Percentiles rank a stretch among this genome's conserved stretches.
Evolutionary conservation across 331 rosid genomes (phyloP).

Genomic region (Cydonia oblonga): DNA sequence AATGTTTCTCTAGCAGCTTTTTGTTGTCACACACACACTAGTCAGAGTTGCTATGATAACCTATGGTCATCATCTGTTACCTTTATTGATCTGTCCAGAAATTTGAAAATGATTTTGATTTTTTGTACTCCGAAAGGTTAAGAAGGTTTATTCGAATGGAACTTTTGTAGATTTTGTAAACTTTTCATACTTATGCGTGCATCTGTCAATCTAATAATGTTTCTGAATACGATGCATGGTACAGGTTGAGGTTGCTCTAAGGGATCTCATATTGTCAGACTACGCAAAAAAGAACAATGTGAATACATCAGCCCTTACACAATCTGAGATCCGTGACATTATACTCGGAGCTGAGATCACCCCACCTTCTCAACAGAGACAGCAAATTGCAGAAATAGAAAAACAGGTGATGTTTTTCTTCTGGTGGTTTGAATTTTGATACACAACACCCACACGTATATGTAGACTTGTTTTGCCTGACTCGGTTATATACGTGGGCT

Average conservation of each 20-base stretch:
- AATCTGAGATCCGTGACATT: constrained; percentile 95
- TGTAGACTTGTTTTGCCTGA: neutral
- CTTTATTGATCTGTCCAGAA: neutral
- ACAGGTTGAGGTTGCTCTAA: constrained; percentile 97
- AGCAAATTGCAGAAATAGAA: constrained; percentile 97
- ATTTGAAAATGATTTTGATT: neutral
- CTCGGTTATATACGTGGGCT: neutral
- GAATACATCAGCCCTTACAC: constrained; percentile 91
- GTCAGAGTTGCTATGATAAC: neutral
- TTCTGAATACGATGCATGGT: constrained; percentile 9
- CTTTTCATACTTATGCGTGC: neutral
- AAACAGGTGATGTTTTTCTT: constrained; percentile 55
- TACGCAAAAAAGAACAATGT: constrained; percentile 98
- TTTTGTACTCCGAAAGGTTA: no score
- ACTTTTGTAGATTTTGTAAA: neutral
- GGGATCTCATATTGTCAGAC: constrained; percentile 94
- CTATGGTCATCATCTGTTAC: neutral
- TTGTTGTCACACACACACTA: neutral
- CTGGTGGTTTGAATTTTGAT: neutral
- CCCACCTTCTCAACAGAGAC: constrained; percentile 97
- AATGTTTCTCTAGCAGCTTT: no score
- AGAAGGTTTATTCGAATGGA: neutral
- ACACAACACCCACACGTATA: neutral
- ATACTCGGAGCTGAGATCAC: constrained; percentile 99
- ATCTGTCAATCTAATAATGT: neutral